Evolutionary conservation across 225 moss, liverwort and hornwort species (phyloP).

Genomic region (Pseudisothecium myosuroides): DNA sequence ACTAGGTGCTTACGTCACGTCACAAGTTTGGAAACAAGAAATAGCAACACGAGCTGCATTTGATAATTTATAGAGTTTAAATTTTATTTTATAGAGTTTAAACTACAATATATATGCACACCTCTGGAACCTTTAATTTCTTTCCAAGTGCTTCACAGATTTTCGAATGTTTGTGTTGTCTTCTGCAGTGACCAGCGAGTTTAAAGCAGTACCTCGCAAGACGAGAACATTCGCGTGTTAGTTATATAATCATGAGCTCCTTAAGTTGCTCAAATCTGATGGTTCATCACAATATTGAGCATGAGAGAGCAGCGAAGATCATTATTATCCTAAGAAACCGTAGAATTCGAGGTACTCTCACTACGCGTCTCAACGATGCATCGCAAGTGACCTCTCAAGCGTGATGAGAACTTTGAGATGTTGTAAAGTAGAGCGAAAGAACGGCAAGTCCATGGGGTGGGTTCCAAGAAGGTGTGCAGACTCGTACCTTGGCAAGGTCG

Average conservation of each 20-base stretch:
- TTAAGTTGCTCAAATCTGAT: neutral
- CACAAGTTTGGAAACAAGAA: neutral
- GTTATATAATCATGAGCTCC: neutral
- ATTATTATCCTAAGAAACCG: neutral
- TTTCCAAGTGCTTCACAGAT: neutral
- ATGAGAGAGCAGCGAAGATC: neutral
- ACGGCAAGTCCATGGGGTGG: neutral
- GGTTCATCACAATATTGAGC: neutral
- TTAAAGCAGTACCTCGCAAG: neutral
- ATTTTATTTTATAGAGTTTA: too few relatives aligned
- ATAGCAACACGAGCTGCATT: neutral
- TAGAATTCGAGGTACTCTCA: neutral
- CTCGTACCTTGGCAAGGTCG: neutral
- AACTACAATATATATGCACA: neutral
- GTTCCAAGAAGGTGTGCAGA: neutral
- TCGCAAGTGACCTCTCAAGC: neutral
- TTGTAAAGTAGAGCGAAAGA: neutral
- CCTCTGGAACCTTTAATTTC: neutral
- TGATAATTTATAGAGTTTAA: neutral
- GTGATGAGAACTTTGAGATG: neutral
- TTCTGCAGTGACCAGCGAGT: neutral
- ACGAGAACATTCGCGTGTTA: neutral
- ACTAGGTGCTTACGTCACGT: neutral
- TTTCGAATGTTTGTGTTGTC: neutral
- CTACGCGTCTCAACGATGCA: neutral